Evolutionary conservation across 176 grass and related monocot species (phyloP).

Genomic region (Zizania latifolia): DNA sequence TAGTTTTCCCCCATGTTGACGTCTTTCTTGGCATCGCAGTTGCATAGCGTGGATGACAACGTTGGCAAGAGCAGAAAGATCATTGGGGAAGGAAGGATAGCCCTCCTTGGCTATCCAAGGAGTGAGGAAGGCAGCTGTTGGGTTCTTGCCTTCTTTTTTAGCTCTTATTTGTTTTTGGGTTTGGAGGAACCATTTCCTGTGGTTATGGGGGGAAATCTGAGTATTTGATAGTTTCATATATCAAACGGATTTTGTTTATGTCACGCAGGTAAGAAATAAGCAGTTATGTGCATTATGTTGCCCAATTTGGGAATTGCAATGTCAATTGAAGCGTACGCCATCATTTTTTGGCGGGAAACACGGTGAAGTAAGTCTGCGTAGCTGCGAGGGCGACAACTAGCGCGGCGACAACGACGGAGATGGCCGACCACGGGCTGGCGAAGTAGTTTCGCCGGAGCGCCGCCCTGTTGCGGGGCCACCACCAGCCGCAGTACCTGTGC

Average conservation of each 20-base stretch:
- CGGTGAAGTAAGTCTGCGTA: background rate
- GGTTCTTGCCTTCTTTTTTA: background rate
- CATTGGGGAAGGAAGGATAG: no score
- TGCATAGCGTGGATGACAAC: conserved; percentile 58
- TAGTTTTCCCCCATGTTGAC: background rate
- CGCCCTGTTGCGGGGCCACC: conserved; percentile 8
- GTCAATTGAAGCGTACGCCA: no score
- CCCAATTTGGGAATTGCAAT: no score
- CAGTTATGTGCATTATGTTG: no score
- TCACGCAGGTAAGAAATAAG: no score
- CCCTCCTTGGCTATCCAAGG: background rate
- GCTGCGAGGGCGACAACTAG: conserved; percentile 1
- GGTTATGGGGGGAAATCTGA: no score
- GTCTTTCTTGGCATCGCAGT: conserved; percentile 32
- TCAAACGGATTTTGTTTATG: no score
- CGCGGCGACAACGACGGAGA: conserved; percentile 18
- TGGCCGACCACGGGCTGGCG: conserved; percentile 15
- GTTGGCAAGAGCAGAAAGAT: conserved; percentile 67
- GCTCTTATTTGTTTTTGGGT: background rate
- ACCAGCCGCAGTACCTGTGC: conserved; percentile 1
- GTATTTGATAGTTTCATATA: no score
- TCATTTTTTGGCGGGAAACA: background rate
- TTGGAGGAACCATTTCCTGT: background rate
- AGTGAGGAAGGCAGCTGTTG: background rate
- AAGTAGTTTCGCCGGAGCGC: conserved; percentile 27